Conservation (phyloP, 108 stramenopile species). For the Conticribra guillardii region DNA sequence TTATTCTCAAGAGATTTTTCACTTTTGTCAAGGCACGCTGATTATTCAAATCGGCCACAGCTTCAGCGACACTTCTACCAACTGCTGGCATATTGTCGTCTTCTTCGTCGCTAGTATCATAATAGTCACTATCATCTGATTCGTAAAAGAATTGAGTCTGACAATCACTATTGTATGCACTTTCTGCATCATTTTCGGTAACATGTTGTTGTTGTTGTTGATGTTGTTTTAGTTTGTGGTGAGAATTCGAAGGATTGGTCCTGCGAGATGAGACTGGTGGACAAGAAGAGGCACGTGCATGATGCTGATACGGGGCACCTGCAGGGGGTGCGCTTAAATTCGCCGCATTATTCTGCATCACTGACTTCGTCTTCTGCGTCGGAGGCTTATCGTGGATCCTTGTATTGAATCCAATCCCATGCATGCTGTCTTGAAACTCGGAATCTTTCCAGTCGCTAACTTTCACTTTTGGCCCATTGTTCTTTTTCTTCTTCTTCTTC, state of each 20-base stretch:
- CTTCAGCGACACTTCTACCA: conserved; percentile 21
- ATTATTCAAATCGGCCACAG: conserved; percentile 13
- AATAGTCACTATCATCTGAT: background rate
- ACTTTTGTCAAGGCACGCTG: conserved; percentile 11
- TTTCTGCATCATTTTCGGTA: background rate
- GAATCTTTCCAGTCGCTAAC: background rate
- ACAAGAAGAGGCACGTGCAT: background rate
- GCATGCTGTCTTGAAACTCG: background rate
- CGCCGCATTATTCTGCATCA: too few relatives aligned
- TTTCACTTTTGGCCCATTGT: background rate
- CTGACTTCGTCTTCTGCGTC: too few relatives aligned
- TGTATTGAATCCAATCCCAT: conserved; percentile 9
- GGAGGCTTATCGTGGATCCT: conserved; percentile 5
- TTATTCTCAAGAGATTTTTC: conserved; percentile 10
- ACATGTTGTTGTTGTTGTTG: background rate
- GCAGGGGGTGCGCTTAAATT: too few relatives aligned
- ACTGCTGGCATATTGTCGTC: conserved; percentile 9
- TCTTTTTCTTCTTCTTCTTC: background rate
- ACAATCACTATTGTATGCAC: conserved; percentile 5
- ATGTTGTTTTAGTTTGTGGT: background rate
- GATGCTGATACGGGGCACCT: background rate
- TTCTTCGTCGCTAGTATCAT: background rate
- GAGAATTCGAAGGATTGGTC: too few relatives aligned
- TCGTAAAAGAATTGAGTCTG: conserved; percentile 24
- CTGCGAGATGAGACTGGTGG: background rate